Base-by-base conservation (phyloP, 768 basidiomycete species). In the Candolleomyces eurysporus region DNA sequence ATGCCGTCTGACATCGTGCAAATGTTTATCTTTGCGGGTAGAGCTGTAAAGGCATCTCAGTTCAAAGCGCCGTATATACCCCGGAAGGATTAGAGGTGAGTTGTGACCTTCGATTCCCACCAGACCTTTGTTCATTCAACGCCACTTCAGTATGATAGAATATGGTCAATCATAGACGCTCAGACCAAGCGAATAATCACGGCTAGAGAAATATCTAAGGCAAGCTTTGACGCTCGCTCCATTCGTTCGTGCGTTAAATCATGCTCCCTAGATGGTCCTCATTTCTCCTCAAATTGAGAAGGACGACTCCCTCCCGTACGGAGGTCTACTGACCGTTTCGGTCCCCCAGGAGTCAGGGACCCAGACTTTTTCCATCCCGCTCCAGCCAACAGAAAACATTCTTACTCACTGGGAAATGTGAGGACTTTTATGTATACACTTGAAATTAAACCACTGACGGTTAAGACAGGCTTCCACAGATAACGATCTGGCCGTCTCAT, bases 11-110 rank as follows among this genome's bases (percentile, higher is more conserved):
- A 36, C 32, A 40, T 26, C 39, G 16, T n/a, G 43, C 31, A 26
- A 36, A 58, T 56, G 10, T 21, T 58, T 58, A 43, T 21, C 58
- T 36, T 36, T 5, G 36, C 36, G 36, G 36, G 42, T 56, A 92
- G 90, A 91, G 90, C 65, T 91, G 90, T 66, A 82, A 81, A 53
- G 90, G 88, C 26, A 87, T 79, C 1, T 83, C 88, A 30, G 82
- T 91, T 1, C 75, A 78, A 54, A 76, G 77, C 48, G 81, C 80
- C 8, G 79, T 69, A 31, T 91, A 85, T 65, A 87, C 84, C 7
- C 77, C 79, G 14, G 77, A 85, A 64, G 90, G 90, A 30, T 71
- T 92, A 3, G 84, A 90, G 79, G 90, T 89, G 59, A 49, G 76
- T 71, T 26, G 61, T 45, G 46, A 11, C 11, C 30, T 30, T 31